These are phyloP conservation scores for Plasmodium blacklocki DNA, from an alignment of 169 alveolate genomes.

Conservation along the genomic window DNA sequence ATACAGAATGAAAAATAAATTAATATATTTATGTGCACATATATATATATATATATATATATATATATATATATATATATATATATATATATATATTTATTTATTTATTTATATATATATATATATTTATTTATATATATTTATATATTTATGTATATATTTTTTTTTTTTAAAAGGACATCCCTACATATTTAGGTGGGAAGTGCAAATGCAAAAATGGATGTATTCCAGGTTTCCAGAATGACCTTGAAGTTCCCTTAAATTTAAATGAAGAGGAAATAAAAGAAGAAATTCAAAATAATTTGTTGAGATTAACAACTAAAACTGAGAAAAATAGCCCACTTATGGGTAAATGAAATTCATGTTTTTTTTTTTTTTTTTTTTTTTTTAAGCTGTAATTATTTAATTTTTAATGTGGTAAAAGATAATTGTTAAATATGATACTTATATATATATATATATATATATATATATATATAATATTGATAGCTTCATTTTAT, in stretches of 20 bases:
- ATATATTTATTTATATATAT: not conserved
- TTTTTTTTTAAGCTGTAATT: no score
- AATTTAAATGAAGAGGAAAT: constrained; percentile 40
- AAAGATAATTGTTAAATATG: no score
- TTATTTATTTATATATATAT: not conserved
- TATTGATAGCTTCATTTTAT: not conserved
- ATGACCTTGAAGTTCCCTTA: constrained; percentile 30
- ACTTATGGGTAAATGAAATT: not conserved
- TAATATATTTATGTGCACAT: not conserved
- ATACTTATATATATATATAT: no score
- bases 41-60: not conserved
- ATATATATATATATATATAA: not conserved
- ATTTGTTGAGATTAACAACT: constrained; percentile 20
- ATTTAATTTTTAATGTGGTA: no score
- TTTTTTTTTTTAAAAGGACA: constrained; percentile 32
- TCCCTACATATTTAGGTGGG: constrained; percentile 61
- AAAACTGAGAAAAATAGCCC: constrained; percentile 7
- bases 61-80: not conserved
- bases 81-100: not conserved
- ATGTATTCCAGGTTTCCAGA: constrained; percentile 58
- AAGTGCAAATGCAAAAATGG: constrained; percentile 58
- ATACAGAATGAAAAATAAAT: not conserved
- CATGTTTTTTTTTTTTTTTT: no score
- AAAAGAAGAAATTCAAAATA: constrained; percentile 47
- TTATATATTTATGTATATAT: not conserved